Conservation (phyloP, 2,329 filamentous ascomycete species). For the Aspergillus japonicus region DNA sequence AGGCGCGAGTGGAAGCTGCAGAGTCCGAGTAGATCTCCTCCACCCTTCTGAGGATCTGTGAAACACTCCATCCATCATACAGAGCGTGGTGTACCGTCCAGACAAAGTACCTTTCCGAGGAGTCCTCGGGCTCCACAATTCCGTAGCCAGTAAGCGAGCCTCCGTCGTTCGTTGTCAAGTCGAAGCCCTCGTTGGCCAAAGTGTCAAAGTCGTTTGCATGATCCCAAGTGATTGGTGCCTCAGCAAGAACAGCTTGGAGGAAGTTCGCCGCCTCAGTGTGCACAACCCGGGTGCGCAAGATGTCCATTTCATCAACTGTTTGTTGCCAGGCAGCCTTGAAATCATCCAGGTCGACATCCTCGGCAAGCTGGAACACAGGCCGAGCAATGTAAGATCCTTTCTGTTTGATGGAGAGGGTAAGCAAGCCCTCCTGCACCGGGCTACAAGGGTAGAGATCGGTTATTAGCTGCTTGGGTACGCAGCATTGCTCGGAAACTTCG, state of each 20-base stretch:
- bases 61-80: constrained; percentile 52
- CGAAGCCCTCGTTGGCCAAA: constrained; percentile 24
- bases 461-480: constrained; percentile 29
- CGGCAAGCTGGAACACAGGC: constrained; percentile 42
- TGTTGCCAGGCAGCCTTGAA: constrained; percentile 51
- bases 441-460: constrained; percentile 46
- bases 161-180: constrained; percentile 36
- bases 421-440: constrained; percentile 46
- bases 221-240: constrained; percentile 37
- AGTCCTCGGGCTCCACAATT: constrained; percentile 30
- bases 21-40: constrained; percentile 34
- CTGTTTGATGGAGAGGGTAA: constrained; percentile 50
- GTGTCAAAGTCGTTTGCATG: constrained; percentile 27
- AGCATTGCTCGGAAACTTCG: constrained; percentile 33
- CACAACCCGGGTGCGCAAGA: constrained; percentile 51
- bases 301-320: constrained; percentile 46
- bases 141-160: constrained; percentile 36
- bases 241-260: constrained; percentile 42
- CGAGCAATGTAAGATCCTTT: constrained; percentile 51
- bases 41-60: constrained; percentile 38
- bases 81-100: constrained; percentile 54
- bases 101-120: constrained; percentile 41
- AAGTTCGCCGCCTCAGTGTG: constrained; percentile 39
- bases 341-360: constrained; percentile 38
- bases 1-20: constrained; percentile 1